Percentiles rank a stretch among this genome's conserved stretches.
phyloP scores from a whole-genome alignment of 495 filamentous ascomycete species.

The Amphirosellinia nigrospora region DNA sequence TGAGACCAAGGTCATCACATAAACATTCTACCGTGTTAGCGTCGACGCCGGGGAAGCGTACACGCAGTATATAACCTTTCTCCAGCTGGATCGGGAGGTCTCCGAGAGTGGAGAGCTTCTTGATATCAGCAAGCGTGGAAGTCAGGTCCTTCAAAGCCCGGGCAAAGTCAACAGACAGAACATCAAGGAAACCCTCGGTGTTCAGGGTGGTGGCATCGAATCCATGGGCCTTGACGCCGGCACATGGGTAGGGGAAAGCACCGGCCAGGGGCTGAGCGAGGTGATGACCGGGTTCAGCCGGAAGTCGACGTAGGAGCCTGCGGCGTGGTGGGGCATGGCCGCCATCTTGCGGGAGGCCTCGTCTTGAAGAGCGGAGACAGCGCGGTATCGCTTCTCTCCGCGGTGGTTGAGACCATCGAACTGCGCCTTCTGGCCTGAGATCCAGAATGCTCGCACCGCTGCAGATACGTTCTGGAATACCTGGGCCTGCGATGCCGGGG shows the following conservation, averaged over 20 bases:
- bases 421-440: constrained; percentile 84
- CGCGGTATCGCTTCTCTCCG: constrained; percentile 79
- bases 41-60: constrained; percentile 92
- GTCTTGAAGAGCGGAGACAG: constrained; percentile 72
- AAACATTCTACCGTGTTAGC: constrained; percentile 79
- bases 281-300: constrained; percentile 85
- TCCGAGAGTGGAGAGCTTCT: constrained; percentile 74
- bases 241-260: constrained; percentile 44
- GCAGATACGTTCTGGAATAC: constrained; percentile 94
- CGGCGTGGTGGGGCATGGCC: constrained; percentile 57
- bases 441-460: constrained; percentile 85
- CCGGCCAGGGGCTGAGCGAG: constrained; percentile 68
- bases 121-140: constrained; percentile 79
- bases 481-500: constrained; percentile 81
- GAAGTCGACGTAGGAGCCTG: constrained; percentile 86
- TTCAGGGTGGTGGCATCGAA: constrained; percentile 64
- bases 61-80: constrained; percentile 63
- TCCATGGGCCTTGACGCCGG: constrained; percentile 41
- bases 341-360: constrained; percentile 68
- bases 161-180: constrained; percentile 87
- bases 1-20: constrained; percentile 84
- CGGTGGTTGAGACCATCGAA: constrained; percentile 74
- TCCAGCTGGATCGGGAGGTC: constrained; percentile 82
- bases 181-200: constrained; percentile 78
- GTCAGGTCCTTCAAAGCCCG: constrained; percentile 84